Evolutionary conservation across 176 grass and related monocot species (phyloP).

Genomic region (Eremochloa ophiuroides): DNA sequence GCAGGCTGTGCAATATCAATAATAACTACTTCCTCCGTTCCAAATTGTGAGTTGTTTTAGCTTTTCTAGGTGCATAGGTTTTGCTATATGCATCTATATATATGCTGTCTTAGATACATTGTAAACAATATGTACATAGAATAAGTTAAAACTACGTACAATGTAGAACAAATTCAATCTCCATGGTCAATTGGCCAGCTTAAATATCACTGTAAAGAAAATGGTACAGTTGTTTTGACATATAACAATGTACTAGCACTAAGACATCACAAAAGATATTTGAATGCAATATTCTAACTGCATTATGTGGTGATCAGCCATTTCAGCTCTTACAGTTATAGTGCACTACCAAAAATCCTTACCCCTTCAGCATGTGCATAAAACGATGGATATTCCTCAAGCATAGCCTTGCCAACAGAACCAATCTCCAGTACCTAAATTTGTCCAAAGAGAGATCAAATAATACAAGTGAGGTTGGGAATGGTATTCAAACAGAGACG

Average conservation of each 20-base stretch:
- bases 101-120: background rate
- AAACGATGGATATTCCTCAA: constrained; percentile 57
- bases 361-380: constrained; percentile 78
- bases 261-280: background rate
- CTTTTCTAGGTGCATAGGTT: background rate
- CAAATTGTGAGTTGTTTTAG: background rate
- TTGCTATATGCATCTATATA: background rate
- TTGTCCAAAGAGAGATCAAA: constrained; percentile 5
- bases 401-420: constrained; percentile 76
- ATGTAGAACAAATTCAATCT: background rate
- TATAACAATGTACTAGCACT: background rate
- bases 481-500: background rate
- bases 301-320: background rate
- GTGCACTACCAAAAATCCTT: constrained; percentile 22
- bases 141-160: background rate
- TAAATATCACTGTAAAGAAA: background rate
- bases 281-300: background rate
- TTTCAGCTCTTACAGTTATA: background rate
- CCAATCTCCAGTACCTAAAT: constrained; percentile 86
- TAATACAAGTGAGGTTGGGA: background rate
- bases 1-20: background rate
- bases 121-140: background rate
- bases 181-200: background rate
- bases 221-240: background rate
- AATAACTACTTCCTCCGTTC: background rate